Evolutionary conservation across 2,329 filamentous ascomycete genomes (phyloP).

Genomic region (Diaporthe vaccinii): DNA sequence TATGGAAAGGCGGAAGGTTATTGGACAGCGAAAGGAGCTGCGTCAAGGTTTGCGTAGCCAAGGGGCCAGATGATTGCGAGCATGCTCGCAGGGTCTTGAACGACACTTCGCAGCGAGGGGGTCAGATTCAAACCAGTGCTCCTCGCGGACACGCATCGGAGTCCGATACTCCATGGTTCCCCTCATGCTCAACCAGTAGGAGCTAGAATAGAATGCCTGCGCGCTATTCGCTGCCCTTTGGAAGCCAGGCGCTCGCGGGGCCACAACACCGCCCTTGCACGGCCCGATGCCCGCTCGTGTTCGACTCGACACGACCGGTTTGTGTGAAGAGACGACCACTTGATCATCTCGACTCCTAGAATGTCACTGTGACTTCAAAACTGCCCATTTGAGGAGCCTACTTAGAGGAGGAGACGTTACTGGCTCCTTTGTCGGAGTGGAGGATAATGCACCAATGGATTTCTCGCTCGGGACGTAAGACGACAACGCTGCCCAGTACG

Average conservation of each 20-base stretch:
- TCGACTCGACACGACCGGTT: not conserved
- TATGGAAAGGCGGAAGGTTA: not conserved
- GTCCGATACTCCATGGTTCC: not conserved
- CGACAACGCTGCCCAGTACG: not conserved
- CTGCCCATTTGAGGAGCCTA: not conserved
- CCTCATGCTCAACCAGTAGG: not conserved
- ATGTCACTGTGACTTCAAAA: not conserved
- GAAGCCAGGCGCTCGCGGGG: not conserved
- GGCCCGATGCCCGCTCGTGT: not conserved
- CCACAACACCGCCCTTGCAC: not conserved
- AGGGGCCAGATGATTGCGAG: not conserved
- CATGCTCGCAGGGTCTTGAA: not conserved
- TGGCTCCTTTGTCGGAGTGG: too few relatives aligned
- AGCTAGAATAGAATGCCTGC: not conserved
- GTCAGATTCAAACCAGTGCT: not conserved
- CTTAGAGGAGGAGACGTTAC: not conserved
- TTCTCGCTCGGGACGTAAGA: not conserved
- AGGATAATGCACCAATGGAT: not conserved
- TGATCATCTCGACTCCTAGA: not conserved
- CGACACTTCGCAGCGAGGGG: not conserved
- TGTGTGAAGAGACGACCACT: not conserved
- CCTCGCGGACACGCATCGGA: too few relatives aligned
- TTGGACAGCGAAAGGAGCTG: not conserved
- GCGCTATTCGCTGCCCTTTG: too few relatives aligned
- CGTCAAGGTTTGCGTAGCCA: conserved; percentile 10